phyloP scores from a whole-genome alignment of 148 eudicot species.

The Persicaria tinctoria region DNA sequence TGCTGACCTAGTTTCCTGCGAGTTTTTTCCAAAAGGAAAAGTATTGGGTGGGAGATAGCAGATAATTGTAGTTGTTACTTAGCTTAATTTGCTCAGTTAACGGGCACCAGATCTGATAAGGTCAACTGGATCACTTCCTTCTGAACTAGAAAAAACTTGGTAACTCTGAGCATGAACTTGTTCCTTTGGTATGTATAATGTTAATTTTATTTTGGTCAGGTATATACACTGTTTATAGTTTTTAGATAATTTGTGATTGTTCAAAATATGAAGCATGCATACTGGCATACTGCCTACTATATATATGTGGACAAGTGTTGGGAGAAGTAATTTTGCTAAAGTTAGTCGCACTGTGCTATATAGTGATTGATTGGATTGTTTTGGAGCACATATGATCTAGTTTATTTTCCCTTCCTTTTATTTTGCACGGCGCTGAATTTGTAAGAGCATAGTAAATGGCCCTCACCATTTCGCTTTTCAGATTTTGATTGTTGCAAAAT shows the following conservation, averaged over 20 bases:
- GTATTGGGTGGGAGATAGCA: too few relatives aligned
- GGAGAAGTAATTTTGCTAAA: background rate
- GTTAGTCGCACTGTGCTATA: background rate
- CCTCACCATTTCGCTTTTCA: background rate
- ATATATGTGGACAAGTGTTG: too few relatives aligned
- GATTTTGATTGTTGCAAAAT: background rate
- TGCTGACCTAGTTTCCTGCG: too few relatives aligned
- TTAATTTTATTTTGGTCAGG: too few relatives aligned
- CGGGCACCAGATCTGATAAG: too few relatives aligned
- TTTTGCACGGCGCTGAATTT: background rate
- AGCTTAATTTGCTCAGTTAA: too few relatives aligned
- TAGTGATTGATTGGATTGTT: background rate
- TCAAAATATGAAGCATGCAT: background rate
- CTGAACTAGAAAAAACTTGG: too few relatives aligned
- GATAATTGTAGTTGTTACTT: too few relatives aligned
- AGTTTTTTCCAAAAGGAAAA: too few relatives aligned
- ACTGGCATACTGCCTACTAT: background rate
- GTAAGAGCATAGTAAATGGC: background rate
- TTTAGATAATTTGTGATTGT: background rate
- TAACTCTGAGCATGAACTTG: too few relatives aligned
- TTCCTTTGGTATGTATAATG: too few relatives aligned
- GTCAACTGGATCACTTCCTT: too few relatives aligned
- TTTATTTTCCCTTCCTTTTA: background rate
- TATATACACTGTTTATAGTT: background rate
- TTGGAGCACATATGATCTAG: background rate